Base-by-base conservation (phyloP, 2,329 filamentous ascomycete genomes). In the Coleophoma crateriformis region DNA sequence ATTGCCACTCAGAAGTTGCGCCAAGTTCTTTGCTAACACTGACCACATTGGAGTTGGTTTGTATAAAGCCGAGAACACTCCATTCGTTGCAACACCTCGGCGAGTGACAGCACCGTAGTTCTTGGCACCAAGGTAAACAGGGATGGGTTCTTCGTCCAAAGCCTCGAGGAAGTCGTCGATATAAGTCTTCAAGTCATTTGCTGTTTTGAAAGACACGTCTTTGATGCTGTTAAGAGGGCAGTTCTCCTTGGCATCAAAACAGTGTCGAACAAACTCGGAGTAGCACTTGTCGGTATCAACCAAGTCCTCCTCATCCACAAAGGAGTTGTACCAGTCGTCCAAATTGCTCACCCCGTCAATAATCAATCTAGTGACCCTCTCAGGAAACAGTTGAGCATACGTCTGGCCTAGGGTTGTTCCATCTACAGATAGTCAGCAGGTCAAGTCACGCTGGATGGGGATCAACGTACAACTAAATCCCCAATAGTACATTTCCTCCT, bases 331-430 rank as follows among this genome's bases (percentile, higher is more conserved):
- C 56, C 52, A 57, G 17, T 57, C 58, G 63, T 68, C 55, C 13
- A 59, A 51, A 39, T 62, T 56, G 19, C 50, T 55, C 6, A 61
- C 55, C 1, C 56, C 58, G 41, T 62, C 60, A 15, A 61, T 58
- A 13, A 61, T 49, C 3, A 62, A 45, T 12, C 59, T 50, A 10
- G 39, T 47, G 3, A 58, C 52, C 7, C 59, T 56, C 14, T 68
- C 63, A 0, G 68, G 68, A 47, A 65, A 71, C 34, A 72, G 47
- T 1, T 58, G 61, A 3, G 68, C 69, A 46, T 70, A 71, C 2
- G 69, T 72, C 50, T 71, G 67, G 7, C 69, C 69, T 0, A 72
- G 58, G 6, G 69, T 50, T 14, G 63, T 70, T 10, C 69, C 68
- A 49, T 71, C 60, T 56, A 13, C 34, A 44, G 10, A 13, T 17